A percentile compares a stretch with the other conserved stretches of the same genome.
Evolutionary conservation across 345 rosid genomes (phyloP).

Genomic region (Corchorus olitorius): DNA sequence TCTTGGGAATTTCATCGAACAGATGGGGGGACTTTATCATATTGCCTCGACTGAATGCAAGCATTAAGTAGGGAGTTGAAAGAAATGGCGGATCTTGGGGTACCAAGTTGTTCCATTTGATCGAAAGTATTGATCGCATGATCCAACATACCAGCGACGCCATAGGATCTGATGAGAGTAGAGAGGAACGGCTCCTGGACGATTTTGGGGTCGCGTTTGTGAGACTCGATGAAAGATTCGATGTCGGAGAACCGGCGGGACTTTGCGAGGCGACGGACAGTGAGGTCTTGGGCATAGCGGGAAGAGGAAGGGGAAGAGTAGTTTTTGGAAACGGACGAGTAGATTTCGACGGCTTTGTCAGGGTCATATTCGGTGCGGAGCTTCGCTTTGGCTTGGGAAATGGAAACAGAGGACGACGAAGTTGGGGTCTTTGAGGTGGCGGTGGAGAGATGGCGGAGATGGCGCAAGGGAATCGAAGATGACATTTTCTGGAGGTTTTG

Average conservation of each 20-base stretch:
- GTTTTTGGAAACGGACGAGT: slow-evolving; percentile 50
- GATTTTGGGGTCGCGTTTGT: slow-evolving; percentile 55
- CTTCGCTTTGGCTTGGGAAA: slow-evolving; percentile 60
- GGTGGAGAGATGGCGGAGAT: slow-evolving; percentile 50
- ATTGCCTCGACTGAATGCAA: slow-evolving; percentile 40
- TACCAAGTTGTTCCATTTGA: slow-evolving; percentile 62
- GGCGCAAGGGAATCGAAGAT: slow-evolving; percentile 41
- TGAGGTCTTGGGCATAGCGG: slow-evolving; percentile 70
- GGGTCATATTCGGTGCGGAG: slow-evolving; percentile 70
- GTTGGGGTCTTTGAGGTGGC: slow-evolving; percentile 22
- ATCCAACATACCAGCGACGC: slow-evolving; percentile 61
- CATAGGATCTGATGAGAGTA: slow-evolving; percentile 72
- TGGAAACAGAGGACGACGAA: slow-evolving; percentile 41
- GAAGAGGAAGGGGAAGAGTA: slow-evolving; percentile 51
- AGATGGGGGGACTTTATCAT: slow-evolving; percentile 51
- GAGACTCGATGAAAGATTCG: slow-evolving; percentile 62
- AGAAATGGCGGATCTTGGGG: slow-evolving; percentile 60
- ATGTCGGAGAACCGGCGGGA: slow-evolving; percentile 64
- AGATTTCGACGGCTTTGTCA: slow-evolving; percentile 73
- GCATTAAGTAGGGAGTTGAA: slow-evolving; percentile 61
- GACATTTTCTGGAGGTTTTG: slow-evolving; percentile 34
- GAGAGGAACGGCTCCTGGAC: slow-evolving; percentile 62
- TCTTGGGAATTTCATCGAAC: slow-evolving; percentile 58
- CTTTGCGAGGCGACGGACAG: slow-evolving; percentile 78
- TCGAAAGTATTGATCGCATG: slow-evolving; percentile 55